phyloP scores from a whole-genome alignment of 1,139 yeast genomes.

The Saccharomyces pastorianus region DNA sequence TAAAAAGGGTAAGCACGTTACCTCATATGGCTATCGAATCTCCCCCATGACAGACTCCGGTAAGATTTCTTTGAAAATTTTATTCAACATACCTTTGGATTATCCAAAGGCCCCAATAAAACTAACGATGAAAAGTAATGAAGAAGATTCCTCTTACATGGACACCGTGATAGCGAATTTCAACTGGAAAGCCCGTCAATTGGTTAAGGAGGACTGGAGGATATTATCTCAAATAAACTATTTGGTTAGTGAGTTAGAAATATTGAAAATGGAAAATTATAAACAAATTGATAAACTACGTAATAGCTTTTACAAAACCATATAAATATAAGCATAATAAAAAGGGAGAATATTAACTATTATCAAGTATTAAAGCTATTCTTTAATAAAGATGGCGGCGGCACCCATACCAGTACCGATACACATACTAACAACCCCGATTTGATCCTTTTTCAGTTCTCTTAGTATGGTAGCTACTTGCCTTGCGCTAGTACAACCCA shows the following conservation, averaged over 20 bases:
- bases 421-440: slow-evolving; percentile 93
- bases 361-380: slow-evolving; percentile 30
- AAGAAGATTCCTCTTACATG: not conserved
- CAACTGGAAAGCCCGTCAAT: slow-evolving; percentile 7
- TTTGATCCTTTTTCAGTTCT: slow-evolving; percentile 69
- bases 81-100: slow-evolving; percentile 15
- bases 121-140: slow-evolving; percentile 3
- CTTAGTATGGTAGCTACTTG: slow-evolving; percentile 82
- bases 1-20: too few relatives aligned
- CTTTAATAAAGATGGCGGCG: slow-evolving; percentile 75
- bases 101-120: slow-evolving; percentile 17
- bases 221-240: slow-evolving; percentile 12
- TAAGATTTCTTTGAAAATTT: too few relatives aligned
- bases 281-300: slow-evolving; percentile 6
- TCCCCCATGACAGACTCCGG: slow-evolving; percentile 4
- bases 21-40: slow-evolving; percentile 11
- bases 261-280: slow-evolving; percentile 6
- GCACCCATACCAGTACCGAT: slow-evolving; percentile 99
- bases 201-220: slow-evolving; percentile 3
- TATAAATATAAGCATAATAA: not conserved
- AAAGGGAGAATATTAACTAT: not conserved
- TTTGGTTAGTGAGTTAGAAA: slow-evolving; percentile 9
- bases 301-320: slow-evolving; percentile 4
- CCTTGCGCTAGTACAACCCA: slow-evolving; percentile 94
- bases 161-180: slow-evolving; percentile 4